Evolutionary conservation across 1,284 basidiomycete genomes (phyloP).

Genomic region (Singerocomus rubriflavus): DNA sequence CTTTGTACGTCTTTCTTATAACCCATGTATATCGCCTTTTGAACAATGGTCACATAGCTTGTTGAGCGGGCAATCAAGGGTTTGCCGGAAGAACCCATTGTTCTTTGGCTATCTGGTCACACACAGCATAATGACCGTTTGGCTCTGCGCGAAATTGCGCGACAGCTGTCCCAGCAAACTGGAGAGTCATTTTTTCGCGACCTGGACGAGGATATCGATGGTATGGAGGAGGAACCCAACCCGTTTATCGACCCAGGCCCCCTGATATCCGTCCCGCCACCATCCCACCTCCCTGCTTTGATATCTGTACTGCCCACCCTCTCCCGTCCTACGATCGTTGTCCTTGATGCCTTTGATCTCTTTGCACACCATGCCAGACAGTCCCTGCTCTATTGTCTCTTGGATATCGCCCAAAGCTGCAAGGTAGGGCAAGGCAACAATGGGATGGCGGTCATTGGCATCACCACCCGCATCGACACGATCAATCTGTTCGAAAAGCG

Average conservation of each 20-base stretch:
- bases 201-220: conserved; percentile 34
- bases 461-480: conserved; percentile 84
- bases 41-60: conserved; percentile 40
- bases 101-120: conserved; percentile 83
- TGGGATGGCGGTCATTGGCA: conserved; percentile 80
- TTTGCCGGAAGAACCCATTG: conserved; percentile 52
- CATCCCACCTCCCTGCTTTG: conserved; percentile 77
- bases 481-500: conserved; percentile 89
- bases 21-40: conserved; percentile 1
- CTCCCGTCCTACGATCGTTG: conserved; percentile 74
- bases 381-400: conserved; percentile 85
- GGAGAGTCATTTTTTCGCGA: conserved; percentile 51
- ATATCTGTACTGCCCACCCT: conserved; percentile 77
- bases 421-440: conserved; percentile 50
- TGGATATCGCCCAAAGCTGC: conserved; percentile 76
- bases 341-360: conserved; percentile 89
- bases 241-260: conserved; percentile 38
- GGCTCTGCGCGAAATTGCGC: conserved; percentile 90
- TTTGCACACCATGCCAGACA: conserved; percentile 89
- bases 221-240: conserved; percentile 35
- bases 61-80: conserved; percentile 52
- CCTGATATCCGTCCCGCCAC: conserved; percentile 50
- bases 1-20: conserved; percentile 46
- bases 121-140: conserved; percentile 81
- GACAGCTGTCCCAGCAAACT: conserved; percentile 73